These are phyloP conservation scores for Hura crepitans DNA, from an alignment of 441 rosid genomes.

Conservation along the genomic window DNA sequence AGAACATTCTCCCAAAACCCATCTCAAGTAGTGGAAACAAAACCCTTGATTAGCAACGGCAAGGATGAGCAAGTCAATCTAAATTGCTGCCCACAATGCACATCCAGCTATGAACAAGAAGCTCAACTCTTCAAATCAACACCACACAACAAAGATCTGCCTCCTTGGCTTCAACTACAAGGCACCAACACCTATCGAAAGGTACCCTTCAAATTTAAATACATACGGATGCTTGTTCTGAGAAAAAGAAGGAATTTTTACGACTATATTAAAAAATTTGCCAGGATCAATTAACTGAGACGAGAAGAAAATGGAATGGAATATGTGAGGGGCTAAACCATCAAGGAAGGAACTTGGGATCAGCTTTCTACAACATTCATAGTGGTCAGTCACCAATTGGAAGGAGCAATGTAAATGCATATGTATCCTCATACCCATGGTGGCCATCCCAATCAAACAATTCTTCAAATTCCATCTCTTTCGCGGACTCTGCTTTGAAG, in stretches of 20 bases:
- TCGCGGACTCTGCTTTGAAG: slow-evolving; percentile 42
- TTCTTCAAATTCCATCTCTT: slow-evolving; percentile 44
- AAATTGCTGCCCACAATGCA: slow-evolving; percentile 69
- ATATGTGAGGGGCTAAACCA: slow-evolving; percentile 52
- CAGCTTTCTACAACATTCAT: slow-evolving; percentile 12
- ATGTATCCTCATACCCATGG: slow-evolving; percentile 44
- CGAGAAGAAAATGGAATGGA: slow-evolving; percentile 71
- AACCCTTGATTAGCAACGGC: slow-evolving; percentile 33
- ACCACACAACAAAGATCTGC: slow-evolving; percentile 52
- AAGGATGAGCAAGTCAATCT: slow-evolving; percentile 53
- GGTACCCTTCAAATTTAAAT: slow-evolving; percentile 46
- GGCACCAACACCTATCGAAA: slow-evolving; percentile 37
- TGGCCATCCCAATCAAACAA: slow-evolving; percentile 42
- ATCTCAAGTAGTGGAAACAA: slow-evolving; percentile 48
- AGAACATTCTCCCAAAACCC: slow-evolving; percentile 25
- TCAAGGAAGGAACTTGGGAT: slow-evolving; percentile 31
- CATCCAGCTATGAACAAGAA: slow-evolving; percentile 65
- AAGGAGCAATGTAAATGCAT: slow-evolving; percentile 26
- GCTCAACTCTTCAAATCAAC: slow-evolving; percentile 49
- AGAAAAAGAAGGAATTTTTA: no score
- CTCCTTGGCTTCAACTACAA: slow-evolving; percentile 67
- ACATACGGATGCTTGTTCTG: no score
- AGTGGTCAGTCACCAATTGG: slow-evolving; percentile 26
- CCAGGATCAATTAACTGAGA: slow-evolving; percentile 51
- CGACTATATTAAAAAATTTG: no score